Evolutionary conservation across 129 eudicot genomes (phyloP).

Genomic region (Helichrysum umbraculigerum): DNA sequence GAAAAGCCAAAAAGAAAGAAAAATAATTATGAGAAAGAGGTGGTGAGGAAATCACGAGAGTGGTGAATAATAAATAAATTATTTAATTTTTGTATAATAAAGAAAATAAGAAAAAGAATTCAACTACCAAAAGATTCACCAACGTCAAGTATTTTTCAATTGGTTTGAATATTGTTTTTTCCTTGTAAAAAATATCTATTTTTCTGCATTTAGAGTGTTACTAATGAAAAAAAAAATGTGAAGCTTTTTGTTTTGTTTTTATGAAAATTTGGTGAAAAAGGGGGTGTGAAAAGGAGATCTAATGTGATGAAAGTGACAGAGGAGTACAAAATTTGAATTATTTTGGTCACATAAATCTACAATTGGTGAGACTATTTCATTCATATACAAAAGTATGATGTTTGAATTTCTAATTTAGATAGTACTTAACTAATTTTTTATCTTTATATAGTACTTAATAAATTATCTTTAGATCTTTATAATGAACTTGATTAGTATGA

Average conservation of each 20-base stretch:
- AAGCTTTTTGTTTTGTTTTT: conserved; percentile 8
- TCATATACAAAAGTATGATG: conserved; percentile 12
- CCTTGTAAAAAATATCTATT: neutral
- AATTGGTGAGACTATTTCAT: conserved; percentile 18
- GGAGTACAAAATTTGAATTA: conserved; percentile 32
- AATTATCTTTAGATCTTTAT: no score
- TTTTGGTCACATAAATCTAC: conserved; percentile 8
- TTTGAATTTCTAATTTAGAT: neutral
- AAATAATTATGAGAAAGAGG: conserved; percentile 31
- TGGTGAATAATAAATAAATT: conserved; percentile 29
- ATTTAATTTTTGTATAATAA: neutral
- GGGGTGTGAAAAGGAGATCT: conserved; percentile 22
- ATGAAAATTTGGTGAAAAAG: conserved; percentile 20
- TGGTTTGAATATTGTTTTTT: neutral
- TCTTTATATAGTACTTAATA: neutral
- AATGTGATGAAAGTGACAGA: conserved; percentile 31
- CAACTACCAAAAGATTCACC: conserved; percentile 28
- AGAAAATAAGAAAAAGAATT: neutral
- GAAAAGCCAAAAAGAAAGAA: conserved; percentile 18
- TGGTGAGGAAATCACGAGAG: conserved; percentile 39
- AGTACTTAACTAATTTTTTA: neutral
- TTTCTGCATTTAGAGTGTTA: conserved; percentile 7
- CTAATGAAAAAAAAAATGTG: neutral
- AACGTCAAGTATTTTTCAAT: conserved; percentile 30
- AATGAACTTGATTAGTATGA: neutral